Base-by-base conservation (phyloP, 2,329 filamentous ascomycete genomes). In the Ophiostoma quercus region DNA sequence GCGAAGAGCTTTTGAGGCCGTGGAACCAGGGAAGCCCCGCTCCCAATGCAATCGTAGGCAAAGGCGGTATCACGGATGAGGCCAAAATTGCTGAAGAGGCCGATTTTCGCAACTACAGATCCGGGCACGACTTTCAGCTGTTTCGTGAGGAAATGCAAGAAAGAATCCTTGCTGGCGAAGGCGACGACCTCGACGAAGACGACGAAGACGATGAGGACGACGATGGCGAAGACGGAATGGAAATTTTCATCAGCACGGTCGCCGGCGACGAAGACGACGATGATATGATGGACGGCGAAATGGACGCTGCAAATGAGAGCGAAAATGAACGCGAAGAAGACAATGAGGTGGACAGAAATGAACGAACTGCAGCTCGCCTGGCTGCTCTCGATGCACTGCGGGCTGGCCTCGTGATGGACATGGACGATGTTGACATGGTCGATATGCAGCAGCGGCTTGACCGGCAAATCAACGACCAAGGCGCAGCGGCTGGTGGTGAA, bases 21-120 rank as follows among this genome's bases (percentile, higher is more conserved):
- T 99, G 95, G 95, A 87, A 89, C 41, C 87, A 90, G 73, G 95
- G 95, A 6, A 98, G 95, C 76, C 85, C 87, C 70, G 95, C 90
- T 7, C 89, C 85, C 63, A 94, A 98, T 77, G 90, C 88, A 25
- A 85, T 87, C 72, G 89, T 95, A 72, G 92, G 92, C 16, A 86
- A 88, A 76, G 86, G 89, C 73, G 92, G 92, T 11, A 89, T 96
- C 32, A 90, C 95, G 76, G 92, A 96, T 75, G 92, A 96, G 74
- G 88, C 91, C 73, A 82, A 82, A 65, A 83, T 90, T 11, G 70
- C 43, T 16, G 69, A 71, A 71, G 77, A 73, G 51, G 77, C 76
- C 62, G 71, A 69, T 47, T 88, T 92, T 89, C 22, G 87, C 90
- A 66, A 66, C 22, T 22, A 89, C 72, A 88, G 91, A 73, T 88